Evolutionary conservation across 306 rosid genomes (phyloP).

Genomic region (Parietaria judaica): DNA sequence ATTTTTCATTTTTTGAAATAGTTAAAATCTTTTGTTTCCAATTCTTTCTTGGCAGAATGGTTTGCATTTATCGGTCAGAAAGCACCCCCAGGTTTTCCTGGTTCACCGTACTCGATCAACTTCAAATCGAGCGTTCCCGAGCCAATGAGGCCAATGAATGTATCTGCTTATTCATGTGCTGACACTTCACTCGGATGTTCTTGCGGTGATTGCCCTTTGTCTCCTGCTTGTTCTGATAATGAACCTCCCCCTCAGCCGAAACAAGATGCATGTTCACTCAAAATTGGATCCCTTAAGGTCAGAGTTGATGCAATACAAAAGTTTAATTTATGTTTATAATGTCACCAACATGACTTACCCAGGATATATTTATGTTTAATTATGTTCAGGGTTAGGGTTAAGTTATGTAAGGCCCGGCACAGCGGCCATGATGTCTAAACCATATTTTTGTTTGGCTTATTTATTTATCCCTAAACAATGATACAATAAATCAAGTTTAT

Average conservation of each 20-base stretch:
- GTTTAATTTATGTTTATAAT: neutral
- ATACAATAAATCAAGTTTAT: no score
- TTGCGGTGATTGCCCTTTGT: conserved; percentile 91
- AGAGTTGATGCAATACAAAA: conserved; percentile 6
- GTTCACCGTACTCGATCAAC: conserved; percentile 79
- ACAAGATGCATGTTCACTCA: conserved; percentile 55
- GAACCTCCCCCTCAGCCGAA: conserved; percentile 67
- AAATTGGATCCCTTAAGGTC: conserved; percentile 72
- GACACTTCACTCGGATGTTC: conserved; percentile 96
- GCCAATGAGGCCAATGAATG: conserved; percentile 73
- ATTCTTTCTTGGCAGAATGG: conserved; percentile 55
- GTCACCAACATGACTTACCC: no score
- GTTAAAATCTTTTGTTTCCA: conserved; percentile 17
- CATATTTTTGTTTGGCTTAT: no score
- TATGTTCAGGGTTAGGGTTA: no score
- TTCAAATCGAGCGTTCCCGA: conserved; percentile 43
- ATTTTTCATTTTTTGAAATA: conserved; percentile 15
- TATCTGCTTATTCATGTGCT: conserved; percentile 64
- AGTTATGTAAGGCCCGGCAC: no score
- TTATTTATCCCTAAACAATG: no score
- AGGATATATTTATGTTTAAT: no score
- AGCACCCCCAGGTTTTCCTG: conserved; percentile 70
- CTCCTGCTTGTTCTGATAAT: conserved; percentile 54
- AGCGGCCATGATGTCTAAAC: no score
- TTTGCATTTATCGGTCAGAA: conserved; percentile 78